A percentile compares a stretch with the other conserved stretches of the same genome.
These are phyloP conservation scores for Cadophora sp. DNA, from an alignment of 2,329 filamentous ascomycete species.

Conservation along the genomic window DNA sequence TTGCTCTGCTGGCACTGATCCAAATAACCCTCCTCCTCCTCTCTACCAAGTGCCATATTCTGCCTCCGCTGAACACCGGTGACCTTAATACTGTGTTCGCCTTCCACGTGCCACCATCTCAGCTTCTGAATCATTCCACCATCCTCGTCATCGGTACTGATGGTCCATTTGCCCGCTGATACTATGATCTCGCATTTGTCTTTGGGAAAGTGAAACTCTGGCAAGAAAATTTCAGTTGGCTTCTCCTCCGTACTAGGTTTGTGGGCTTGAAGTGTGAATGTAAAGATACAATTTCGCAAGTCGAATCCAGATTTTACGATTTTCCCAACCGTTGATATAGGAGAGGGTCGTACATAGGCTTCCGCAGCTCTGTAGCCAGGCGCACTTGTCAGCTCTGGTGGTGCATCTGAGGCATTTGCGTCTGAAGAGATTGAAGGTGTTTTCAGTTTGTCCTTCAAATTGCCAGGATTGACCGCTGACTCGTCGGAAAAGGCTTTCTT, in stretches of 20 bases:
- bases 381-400: slow-evolving; percentile 64
- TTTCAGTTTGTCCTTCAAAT: slow-evolving; percentile 76
- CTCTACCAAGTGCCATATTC: slow-evolving; percentile 56
- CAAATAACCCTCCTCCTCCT: slow-evolving; percentile 77
- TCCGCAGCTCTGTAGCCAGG: slow-evolving; percentile 89
- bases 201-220: slow-evolving; percentile 90
- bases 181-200: slow-evolving; percentile 75
- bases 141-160: slow-evolving; percentile 74
- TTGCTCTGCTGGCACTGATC: slow-evolving; percentile 65
- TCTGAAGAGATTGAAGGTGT: slow-evolving; percentile 68
- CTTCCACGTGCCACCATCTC: slow-evolving; percentile 91
- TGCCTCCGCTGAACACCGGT: slow-evolving; percentile 74
- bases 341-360: slow-evolving; percentile 87
- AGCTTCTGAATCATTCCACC: slow-evolving; percentile 76
- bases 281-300: slow-evolving; percentile 78
- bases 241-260: slow-evolving; percentile 64
- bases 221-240: slow-evolving; percentile 85
- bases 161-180: slow-evolving; percentile 88
- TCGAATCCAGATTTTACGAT: slow-evolving; percentile 81
- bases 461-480: slow-evolving; percentile 72
- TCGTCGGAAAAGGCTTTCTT: slow-evolving; percentile 57
- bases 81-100: slow-evolving; percentile 80
- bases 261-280: slow-evolving; percentile 69
- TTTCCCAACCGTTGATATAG: slow-evolving; percentile 75
- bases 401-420: slow-evolving; percentile 52